A percentile compares a stretch with the other conserved stretches of the same genome.
Conservation (phyloP, 2,329 filamentous ascomycete species). For the Cercospora janseana region DNA sequence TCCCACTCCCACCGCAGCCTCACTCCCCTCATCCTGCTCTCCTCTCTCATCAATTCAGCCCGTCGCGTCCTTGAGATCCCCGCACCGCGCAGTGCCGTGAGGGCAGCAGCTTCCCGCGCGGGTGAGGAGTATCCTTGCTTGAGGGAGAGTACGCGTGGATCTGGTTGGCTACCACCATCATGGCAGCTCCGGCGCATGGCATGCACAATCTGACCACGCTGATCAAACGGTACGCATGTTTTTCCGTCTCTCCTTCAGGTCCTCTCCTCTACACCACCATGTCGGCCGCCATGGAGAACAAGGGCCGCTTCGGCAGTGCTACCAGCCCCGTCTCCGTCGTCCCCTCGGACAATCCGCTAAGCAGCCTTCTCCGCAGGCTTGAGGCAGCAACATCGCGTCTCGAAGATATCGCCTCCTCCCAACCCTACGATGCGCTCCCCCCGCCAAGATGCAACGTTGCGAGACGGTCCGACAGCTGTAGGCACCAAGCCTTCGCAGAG, state of each 20-base stretch:
- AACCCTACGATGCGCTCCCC: slow-evolving; percentile 50
- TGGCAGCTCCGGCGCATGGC: slow-evolving; percentile 46
- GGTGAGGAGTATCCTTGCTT: slow-evolving; percentile 4
- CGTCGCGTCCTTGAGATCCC: too few species aligned
- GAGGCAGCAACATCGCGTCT: slow-evolving; percentile 95
- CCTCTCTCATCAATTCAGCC: too few species aligned
- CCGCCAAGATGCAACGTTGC: slow-evolving; percentile 13
- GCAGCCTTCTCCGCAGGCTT: slow-evolving; percentile 62
- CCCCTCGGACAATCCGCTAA: slow-evolving; percentile 48
- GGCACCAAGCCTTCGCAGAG: slow-evolving; percentile 36
- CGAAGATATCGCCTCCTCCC: slow-evolving; percentile 89
- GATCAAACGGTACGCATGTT: slow-evolving; percentile 76
- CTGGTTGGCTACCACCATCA: slow-evolving; percentile 7
- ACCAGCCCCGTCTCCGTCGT: slow-evolving; percentile 21
- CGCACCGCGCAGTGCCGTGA: too few species aligned
- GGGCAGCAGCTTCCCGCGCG: not conserved
- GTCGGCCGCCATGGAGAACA: slow-evolving; percentile 17
- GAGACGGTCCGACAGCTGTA: slow-evolving; percentile 19
- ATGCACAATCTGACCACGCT: slow-evolving; percentile 97
- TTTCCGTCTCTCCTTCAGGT: slow-evolving; percentile 8
- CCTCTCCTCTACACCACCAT: not conserved
- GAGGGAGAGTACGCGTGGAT: not conserved
- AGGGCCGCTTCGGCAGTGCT: slow-evolving; percentile 19
- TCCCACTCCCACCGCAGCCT: not conserved
- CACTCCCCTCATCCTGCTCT: too few species aligned